Conservation (phyloP, 2,329 filamentous ascomycete species). For the Claviceps pazoutovae region DNA sequence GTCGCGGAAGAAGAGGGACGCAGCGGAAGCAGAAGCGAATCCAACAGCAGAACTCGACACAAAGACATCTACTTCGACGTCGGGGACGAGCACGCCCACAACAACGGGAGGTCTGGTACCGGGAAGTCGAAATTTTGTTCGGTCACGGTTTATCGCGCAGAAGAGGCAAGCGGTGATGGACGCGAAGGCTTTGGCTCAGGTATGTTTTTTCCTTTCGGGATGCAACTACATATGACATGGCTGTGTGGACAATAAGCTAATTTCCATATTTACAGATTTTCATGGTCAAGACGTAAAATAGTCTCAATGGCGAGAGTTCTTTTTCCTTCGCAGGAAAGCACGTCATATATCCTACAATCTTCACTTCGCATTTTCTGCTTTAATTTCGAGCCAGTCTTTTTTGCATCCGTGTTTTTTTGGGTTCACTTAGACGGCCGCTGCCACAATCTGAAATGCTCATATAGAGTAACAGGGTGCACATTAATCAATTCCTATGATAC, state of each 20-base stretch:
- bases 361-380: too few species aligned
- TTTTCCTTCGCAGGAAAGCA: too few species aligned
- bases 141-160: slow-evolving; percentile 73
- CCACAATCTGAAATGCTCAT: too few species aligned
- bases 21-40: slow-evolving; percentile 37
- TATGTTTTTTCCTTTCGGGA: slow-evolving; percentile 23
- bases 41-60: slow-evolving; percentile 13
- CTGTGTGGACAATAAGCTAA: too few species aligned
- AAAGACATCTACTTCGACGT: slow-evolving; percentile 13
- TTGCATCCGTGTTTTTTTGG: too few species aligned
- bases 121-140: slow-evolving; percentile 54
- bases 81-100: slow-evolving; percentile 23
- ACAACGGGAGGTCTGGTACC: slow-evolving; percentile 32
- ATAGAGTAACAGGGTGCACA: too few species aligned
- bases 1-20: slow-evolving; percentile 23
- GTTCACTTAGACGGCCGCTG: too few species aligned
- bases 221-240: not conserved
- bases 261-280: slow-evolving; percentile 38
- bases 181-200: slow-evolving; percentile 72
- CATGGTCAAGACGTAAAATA: slow-evolving; percentile 42
- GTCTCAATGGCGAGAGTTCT: not conserved
- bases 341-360: too few species aligned
- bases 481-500: too few species aligned
- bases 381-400: too few species aligned
- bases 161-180: slow-evolving; percentile 77